Conservation (phyloP, 768 basidiomycete species). For the Termitomyces sp. region DNA sequence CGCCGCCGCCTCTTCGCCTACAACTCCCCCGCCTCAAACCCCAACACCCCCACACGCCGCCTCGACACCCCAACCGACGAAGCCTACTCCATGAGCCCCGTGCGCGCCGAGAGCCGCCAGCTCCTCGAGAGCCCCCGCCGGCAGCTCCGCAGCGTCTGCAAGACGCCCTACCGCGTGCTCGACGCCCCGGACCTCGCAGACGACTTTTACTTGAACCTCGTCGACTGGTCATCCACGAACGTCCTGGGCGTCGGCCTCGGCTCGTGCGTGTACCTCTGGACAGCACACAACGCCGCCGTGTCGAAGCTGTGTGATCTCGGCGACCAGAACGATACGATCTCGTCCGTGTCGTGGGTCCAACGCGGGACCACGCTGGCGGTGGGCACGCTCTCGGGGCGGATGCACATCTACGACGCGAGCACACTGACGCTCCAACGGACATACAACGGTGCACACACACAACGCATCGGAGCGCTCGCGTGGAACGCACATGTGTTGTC, state of each 20-base stretch:
- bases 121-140: slow-evolving; percentile 85
- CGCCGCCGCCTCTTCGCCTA: slow-evolving; percentile 68
- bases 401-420: slow-evolving; percentile 93
- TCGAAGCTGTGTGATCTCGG: slow-evolving; percentile 86
- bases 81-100: slow-evolving; percentile 88
- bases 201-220: slow-evolving; percentile 97
- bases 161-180: slow-evolving; percentile 94
- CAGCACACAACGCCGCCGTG: slow-evolving; percentile 89
- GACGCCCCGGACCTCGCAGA: slow-evolving; percentile 97
- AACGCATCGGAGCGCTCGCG: slow-evolving; percentile 90
- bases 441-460: slow-evolving; percentile 80
- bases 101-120: slow-evolving; percentile 77
- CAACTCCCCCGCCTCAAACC: slow-evolving; percentile 58
- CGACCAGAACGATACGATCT: slow-evolving; percentile 68
- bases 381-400: slow-evolving; percentile 83
- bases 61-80: slow-evolving; percentile 87
- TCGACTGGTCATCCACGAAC: slow-evolving; percentile 96
- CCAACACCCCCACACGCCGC: slow-evolving; percentile 52
- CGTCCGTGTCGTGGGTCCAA: slow-evolving; percentile 93
- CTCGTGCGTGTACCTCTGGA: slow-evolving; percentile 95
- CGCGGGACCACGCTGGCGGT: slow-evolving; percentile 89
- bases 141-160: slow-evolving; percentile 79
- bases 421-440: slow-evolving; percentile 74
- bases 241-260: slow-evolving; percentile 92
- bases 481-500: slow-evolving; percentile 90